Base-by-base conservation (phyloP, 495 filamentous ascomycete genomes). In the Evernia prunastri region DNA sequence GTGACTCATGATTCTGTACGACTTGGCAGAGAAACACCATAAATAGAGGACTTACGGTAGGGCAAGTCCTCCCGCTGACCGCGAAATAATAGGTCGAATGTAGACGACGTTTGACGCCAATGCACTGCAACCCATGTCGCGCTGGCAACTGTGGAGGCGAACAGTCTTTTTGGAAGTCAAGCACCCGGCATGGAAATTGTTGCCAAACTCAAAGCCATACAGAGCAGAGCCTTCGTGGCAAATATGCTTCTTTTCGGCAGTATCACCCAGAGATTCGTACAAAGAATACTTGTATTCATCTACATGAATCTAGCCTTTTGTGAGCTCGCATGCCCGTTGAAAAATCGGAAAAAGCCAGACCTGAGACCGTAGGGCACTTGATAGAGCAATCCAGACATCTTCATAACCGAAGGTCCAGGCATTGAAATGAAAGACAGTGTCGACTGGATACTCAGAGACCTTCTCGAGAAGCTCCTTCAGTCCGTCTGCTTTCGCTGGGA, bases 401-500 rank as follows among this genome's bases (percentile, higher is more conserved):
- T 96, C 91, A 58, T 91, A 90, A 33, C 93, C 93, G 72, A 94
- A 95, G 2, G 93, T 97, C 93, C 92, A 97, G 4, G 92, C 83
- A 57, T 90, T 81, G 57, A 97, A 83, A 73, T 96, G 89, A 69
- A 97, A 96, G 8, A 86, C 75, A 0, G 90, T 95, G 29, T 92
- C 83, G 13, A 77, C 61, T 0, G 92, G 89, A 73, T 94, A 96
- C 15, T 76, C 68, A 0, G 76, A 70, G 0, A 96, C 78, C 69
- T 91, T 89, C 35, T 79, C 71, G 4, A 96, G 70, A 4, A 97
- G 80, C 70, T 96, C 91, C 5, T 75, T 71, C 15, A 97, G 74
- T 0, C 92, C 92, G 37, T 92, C 84, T 5, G 89, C 84, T 72
- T 86, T 79, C 61, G 80, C 77, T 15, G 79, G 78, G 66, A 89